Base-by-base conservation (phyloP, 148 eudicot genomes). In the Silene latifolia region DNA sequence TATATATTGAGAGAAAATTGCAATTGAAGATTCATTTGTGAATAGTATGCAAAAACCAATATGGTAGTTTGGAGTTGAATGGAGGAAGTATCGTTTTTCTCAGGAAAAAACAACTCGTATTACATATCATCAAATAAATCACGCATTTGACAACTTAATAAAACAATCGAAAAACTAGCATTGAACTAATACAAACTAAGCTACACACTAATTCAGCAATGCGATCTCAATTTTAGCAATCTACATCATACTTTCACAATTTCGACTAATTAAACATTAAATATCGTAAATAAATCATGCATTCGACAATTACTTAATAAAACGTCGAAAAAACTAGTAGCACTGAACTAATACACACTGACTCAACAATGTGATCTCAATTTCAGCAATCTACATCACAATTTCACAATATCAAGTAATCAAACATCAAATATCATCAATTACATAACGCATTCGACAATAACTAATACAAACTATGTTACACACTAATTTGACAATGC, bases 351-450 rank as follows among this genome's bases (percentile, higher is more conserved):
- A 39, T 39, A 39, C 44, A 39, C 2, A 39, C 44, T 39, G n/a
- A 59, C 27, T 77, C 61, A 71, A 51, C 75, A 71, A 78, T 78
- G 72, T 18, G 27, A 68, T 53, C 54, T 48, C 48, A 79, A 68
- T 27, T 59, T 73, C 32, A 66, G 3, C 18, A 25, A 66, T 18
- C 24, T 6, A 24, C 56, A 63, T 21, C n/a, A 19, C 39, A 72
- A 24, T 5, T 9, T 65, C 32, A 59, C 57, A 2, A 63, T 24
- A 0, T 9, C 8, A 19, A 51, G 35, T 69, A 11, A 69, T 18
- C 24, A 47, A 46, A 11, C 72, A 69, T 4, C 11, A 63, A 7
- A 19, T 9, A 19, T 44, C 71, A 68, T 15, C 27, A 46, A 58
- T 56, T 56, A 1, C 72, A 68, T 20, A 44, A 68, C 44, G 3